These are phyloP conservation scores for Pestalotiopsis sp. DNA, from an alignment of 2,329 filamentous ascomycete species.

Conservation along the genomic window DNA sequence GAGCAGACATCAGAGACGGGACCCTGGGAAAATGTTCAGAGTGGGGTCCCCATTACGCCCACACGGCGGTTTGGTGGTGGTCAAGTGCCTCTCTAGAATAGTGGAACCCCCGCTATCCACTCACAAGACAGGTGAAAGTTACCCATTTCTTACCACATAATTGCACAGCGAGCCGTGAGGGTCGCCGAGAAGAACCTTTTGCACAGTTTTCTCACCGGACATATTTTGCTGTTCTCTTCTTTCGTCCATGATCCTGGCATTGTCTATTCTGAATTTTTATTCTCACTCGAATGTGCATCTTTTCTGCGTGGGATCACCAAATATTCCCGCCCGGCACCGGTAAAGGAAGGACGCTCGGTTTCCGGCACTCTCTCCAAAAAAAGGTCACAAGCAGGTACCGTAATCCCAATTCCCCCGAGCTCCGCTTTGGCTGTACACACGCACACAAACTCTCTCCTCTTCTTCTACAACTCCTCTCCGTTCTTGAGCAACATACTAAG, in stretches of 20 bases:
- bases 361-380: not conserved
- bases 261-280: no score
- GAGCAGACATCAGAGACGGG: not conserved
- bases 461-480: not conserved
- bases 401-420: not conserved
- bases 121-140: not conserved
- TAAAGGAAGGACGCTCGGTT: not conserved
- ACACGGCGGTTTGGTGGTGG: not conserved
- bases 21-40: not conserved
- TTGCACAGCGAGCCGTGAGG: not conserved
- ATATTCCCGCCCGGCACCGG: not conserved
- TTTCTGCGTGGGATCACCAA: no score
- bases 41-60: not conserved
- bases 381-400: not conserved
- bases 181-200: not conserved
- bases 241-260: no score
- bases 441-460: not conserved
- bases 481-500: no score
- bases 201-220: not conserved
- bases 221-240: no score
- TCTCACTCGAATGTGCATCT: no score
- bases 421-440: not conserved
- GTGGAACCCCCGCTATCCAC: not conserved
- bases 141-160: not conserved
- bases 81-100: not conserved